Evolutionary conservation across 2,329 filamentous ascomycete species (phyloP).

Genomic region (Botrytis byssoidea): DNA sequence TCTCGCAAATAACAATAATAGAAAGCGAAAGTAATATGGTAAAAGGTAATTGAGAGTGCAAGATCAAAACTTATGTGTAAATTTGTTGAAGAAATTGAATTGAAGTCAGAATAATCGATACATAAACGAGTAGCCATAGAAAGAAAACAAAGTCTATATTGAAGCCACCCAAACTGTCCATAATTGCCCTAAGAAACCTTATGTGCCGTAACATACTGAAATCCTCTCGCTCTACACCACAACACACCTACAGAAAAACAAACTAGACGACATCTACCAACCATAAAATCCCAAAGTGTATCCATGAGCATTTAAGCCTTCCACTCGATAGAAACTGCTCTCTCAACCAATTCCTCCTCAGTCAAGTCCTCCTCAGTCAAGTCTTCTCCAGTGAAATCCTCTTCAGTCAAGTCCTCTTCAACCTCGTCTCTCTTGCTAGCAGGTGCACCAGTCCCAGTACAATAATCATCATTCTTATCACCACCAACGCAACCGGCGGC

Average conservation of each 20-base stretch:
- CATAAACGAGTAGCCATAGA: not conserved
- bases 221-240: too few relatives aligned
- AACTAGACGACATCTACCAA: not conserved
- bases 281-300: not conserved
- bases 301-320: not conserved
- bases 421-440: not conserved
- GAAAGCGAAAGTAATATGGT: too few relatives aligned
- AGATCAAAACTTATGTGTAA: not conserved
- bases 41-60: not conserved
- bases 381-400: not conserved
- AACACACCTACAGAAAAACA: not conserved
- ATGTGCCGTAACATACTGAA: not conserved
- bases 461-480: conserved; percentile 6
- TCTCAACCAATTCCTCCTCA: not conserved
- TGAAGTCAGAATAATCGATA: not conserved
- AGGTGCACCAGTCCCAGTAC: not conserved
- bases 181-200: not conserved
- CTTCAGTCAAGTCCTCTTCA: not conserved
- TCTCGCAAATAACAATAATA: too few relatives aligned
- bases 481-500: not conserved
- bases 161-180: not conserved
- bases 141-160: not conserved
- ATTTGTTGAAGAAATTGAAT: not conserved
- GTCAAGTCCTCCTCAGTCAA: not conserved
- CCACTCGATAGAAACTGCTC: not conserved